Percentiles rank a stretch among this genome's conserved stretches.
Evolutionary conservation across 2,329 filamentous ascomycete species (phyloP).

Genomic region (Colletotrichum echinochloae): DNA sequence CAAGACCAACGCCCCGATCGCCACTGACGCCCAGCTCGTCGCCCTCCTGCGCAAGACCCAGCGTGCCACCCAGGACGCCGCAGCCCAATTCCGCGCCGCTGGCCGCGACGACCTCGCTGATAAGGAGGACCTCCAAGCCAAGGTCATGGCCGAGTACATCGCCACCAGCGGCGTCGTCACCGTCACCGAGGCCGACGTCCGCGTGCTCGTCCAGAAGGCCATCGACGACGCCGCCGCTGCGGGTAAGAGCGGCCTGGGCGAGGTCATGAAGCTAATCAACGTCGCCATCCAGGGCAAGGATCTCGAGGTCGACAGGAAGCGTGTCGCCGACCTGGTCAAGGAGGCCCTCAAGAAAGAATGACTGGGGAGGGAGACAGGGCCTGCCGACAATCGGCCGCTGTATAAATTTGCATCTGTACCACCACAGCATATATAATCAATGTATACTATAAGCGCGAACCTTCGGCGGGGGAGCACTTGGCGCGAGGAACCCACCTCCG

Average conservation of each 20-base stretch:
- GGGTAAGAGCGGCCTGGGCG: constrained; percentile 66
- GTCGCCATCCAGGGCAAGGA: constrained; percentile 70
- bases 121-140: constrained; percentile 76
- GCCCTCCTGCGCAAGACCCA: constrained; percentile 74
- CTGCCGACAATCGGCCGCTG: background rate
- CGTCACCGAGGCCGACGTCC: constrained; percentile 69
- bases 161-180: constrained; percentile 69
- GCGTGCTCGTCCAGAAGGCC: constrained; percentile 61
- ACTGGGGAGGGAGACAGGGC: background rate
- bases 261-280: constrained; percentile 72
- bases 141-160: constrained; percentile 74
- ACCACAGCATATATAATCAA: background rate
- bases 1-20: constrained; percentile 78
- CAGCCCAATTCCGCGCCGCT: constrained; percentile 72
- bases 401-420: constrained; percentile 28
- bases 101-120: constrained; percentile 76
- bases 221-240: constrained; percentile 64
- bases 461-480: too few species aligned
- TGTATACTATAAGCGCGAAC: constrained; percentile 7
- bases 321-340: constrained; percentile 72
- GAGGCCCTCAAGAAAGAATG: constrained; percentile 48
- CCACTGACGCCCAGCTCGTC: constrained; percentile 77
- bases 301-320: constrained; percentile 73
- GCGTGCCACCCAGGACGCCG: constrained; percentile 68
- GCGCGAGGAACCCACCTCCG: background rate